Conservation (phyloP, 768 basidiomycete species). For the Hydnum rufescens region DNA sequence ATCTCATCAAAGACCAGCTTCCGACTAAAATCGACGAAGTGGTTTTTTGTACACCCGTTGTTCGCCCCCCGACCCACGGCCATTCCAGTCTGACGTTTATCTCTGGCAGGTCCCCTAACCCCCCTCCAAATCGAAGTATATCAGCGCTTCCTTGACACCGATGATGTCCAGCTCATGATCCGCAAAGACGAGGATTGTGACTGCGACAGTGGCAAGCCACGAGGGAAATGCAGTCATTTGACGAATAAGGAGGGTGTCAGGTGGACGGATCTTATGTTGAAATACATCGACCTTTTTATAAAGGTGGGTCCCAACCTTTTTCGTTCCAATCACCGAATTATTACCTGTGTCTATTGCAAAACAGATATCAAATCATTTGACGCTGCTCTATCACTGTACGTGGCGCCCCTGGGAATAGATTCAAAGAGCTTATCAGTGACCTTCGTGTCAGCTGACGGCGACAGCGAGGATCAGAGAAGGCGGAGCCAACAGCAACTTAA, state of each 20-base stretch:
- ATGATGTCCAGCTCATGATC: conserved; percentile 50
- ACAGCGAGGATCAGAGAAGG: conserved; percentile 47
- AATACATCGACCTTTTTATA: conserved; percentile 62
- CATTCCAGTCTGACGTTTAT: background rate
- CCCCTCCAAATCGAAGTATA: conserved; percentile 51
- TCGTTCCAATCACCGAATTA: background rate
- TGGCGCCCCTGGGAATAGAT: background rate
- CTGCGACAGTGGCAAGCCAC: conserved; percentile 37
- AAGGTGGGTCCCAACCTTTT: conserved; percentile 15
- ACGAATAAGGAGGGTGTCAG: conserved; percentile 24
- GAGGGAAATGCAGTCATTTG: conserved; percentile 38
- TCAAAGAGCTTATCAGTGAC: background rate
- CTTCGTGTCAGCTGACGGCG: conserved; percentile 17
- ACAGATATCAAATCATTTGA: conserved; percentile 71
- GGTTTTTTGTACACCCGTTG: conserved; percentile 49
- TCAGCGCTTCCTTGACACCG: conserved; percentile 42
- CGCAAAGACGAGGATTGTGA: conserved; percentile 50
- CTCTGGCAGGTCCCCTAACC: conserved; percentile 35
- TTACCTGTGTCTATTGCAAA: background rate
- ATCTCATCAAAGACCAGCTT: conserved; percentile 56
- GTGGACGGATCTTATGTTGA: conserved; percentile 29
- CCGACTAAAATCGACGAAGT: conserved; percentile 80
- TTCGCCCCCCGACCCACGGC: background rate
- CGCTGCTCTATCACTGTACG: conserved; percentile 63
- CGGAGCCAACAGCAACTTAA: conserved; percentile 43